Evolutionary conservation across 345 rosid species (phyloP).

Genomic region (Brassica juncea): DNA sequence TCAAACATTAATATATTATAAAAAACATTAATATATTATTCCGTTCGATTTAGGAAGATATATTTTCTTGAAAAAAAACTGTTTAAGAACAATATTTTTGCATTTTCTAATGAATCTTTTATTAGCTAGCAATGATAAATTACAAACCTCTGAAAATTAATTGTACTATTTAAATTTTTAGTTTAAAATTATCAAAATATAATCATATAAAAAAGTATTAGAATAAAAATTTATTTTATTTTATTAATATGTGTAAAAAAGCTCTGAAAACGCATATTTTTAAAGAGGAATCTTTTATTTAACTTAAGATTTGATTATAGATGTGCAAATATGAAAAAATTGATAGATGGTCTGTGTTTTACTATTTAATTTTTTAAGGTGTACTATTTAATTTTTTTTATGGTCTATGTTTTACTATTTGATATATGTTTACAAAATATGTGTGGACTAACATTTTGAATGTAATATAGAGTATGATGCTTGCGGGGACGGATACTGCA

Average conservation of each 20-base stretch:
- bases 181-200: background rate
- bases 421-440: background rate
- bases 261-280: too few species aligned
- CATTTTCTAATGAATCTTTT: background rate
- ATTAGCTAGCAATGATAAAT: background rate
- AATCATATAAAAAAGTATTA: too few species aligned
- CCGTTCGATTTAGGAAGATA: background rate
- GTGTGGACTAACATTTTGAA: slow-evolving; percentile 1
- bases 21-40: background rate
- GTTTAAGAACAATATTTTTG: background rate
- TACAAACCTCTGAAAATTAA: background rate
- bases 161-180: background rate
- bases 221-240: too few species aligned
- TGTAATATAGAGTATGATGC: slow-evolving; percentile 38
- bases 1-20: background rate
- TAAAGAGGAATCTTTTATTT: too few species aligned
- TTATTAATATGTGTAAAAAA: background rate
- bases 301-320: background rate
- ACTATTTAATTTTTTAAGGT: too few species aligned
- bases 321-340: background rate
- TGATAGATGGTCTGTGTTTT: background rate
- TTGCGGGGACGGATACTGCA: slow-evolving; percentile 57
- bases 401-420: background rate
- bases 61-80: background rate
- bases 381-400: too few species aligned